Conservation (phyloP, 768 basidiomycete genomes). For the Pisolithus tinctorius region DNA sequence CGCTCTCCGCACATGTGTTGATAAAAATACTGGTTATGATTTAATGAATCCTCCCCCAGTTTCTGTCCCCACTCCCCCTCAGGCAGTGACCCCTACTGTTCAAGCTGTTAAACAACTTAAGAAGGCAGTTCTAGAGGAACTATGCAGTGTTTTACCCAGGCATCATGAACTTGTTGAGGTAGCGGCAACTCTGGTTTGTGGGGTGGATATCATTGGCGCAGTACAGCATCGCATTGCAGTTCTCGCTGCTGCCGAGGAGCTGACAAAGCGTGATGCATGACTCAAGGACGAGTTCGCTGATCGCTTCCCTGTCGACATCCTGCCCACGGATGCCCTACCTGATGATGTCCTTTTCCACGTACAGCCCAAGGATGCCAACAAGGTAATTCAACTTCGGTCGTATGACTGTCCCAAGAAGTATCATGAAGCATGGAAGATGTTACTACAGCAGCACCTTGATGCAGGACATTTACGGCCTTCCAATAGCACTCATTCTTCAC, state of each 20-base stretch:
- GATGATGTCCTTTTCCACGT: not conserved
- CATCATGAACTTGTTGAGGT: not conserved
- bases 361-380: not conserved
- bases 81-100: not conserved
- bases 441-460: no score
- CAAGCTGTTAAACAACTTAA: not conserved
- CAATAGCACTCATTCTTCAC: no score
- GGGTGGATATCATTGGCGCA: not conserved
- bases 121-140: not conserved
- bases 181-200: not conserved
- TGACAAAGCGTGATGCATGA: not conserved
- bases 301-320: constrained; percentile 1
- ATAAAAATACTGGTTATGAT: not conserved
- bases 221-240: not conserved
- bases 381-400: no score
- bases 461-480: no score
- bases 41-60: not conserved
- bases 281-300: not conserved
- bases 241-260: not conserved
- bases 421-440: no score
- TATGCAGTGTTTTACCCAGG: not conserved
- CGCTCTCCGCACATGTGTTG: not conserved
- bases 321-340: not conserved
- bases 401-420: no score
- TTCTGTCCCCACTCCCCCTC: not conserved